Base-by-base conservation (phyloP, 2,329 filamentous ascomycete genomes). In the Penicillium nordicum region DNA sequence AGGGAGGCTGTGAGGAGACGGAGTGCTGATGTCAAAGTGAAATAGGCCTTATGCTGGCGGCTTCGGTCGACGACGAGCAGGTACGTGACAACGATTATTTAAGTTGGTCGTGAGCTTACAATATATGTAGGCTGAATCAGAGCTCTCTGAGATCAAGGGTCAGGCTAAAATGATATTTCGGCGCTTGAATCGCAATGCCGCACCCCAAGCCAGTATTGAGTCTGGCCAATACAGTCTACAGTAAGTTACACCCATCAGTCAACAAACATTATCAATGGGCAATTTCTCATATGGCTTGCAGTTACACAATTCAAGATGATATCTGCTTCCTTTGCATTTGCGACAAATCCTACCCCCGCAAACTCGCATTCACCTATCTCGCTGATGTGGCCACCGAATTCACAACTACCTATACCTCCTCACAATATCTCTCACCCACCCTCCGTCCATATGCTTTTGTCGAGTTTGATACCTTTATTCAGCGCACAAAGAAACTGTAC, bases 331-430 rank as follows among this genome's bases (percentile, higher is more conserved):
- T 97, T 67, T 92, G 89, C 81, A 93, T 99, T 76, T 92, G 90
- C 80, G 92, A 97, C 76, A 84, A 86, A 56, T 90, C 90, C 55
- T 99, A 97, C 81, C 93, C 94, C 57, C 93, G 94, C 76, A 97
- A 99, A 78, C 89, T 99, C 47, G 93, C 95, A 70, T 96, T 99
- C 77, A 97, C 93, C 59, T 99, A 97, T 83, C 91, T 99, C 59
- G 86, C 90, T 67, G 94, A 99, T 79, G 84, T 99, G 53, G 84
- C 89, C 57, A 84, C 85, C 74, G 94, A 99, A 80, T 99, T 99
- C 81, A 87, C 87, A 61, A 92, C 86, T 63, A 92, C 88, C 55
- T 95, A 99, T 81, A 83, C 87, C 46, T 72, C 84, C 18, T 72
- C 81, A 54, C 88, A 94, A 76, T 87, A 96, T 66, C 85, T 88